Evolutionary conservation across 2,329 filamentous ascomycete species (phyloP).

Genomic region (Zymoseptoria tritici): DNA sequence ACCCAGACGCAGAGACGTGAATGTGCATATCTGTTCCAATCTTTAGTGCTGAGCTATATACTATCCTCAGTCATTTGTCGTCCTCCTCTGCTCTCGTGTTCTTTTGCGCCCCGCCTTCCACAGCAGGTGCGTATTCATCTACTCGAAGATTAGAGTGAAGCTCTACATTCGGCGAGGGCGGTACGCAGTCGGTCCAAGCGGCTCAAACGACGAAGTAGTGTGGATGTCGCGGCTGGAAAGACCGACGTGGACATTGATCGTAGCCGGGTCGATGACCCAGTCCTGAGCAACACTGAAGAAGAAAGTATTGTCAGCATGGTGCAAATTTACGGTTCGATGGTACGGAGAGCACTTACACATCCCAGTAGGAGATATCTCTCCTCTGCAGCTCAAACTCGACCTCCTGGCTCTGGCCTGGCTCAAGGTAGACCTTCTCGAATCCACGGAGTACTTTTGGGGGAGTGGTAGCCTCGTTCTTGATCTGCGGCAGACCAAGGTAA

Average conservation of each 20-base stretch:
- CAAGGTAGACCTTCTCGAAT: conserved; percentile 33
- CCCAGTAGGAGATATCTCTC: conserved; percentile 18
- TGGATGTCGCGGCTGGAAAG: conserved; percentile 23
- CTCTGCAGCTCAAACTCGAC: conserved; percentile 15
- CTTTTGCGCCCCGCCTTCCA: too few relatives aligned
- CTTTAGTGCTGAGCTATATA: too few relatives aligned
- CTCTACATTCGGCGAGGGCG: conserved; percentile 1
- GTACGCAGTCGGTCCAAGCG: conserved; percentile 8
- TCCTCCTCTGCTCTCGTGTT: too few relatives aligned
- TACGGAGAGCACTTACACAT: conserved; percentile 37
- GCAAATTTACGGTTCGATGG: neutral
- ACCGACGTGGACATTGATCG: conserved; percentile 13
- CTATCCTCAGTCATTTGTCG: too few relatives aligned
- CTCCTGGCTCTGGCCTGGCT: conserved; percentile 16
- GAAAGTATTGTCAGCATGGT: conserved; percentile 24
- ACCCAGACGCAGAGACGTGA: too few relatives aligned
- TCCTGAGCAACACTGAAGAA: conserved; percentile 29
- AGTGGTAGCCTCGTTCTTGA: conserved; percentile 30
- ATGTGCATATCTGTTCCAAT: too few relatives aligned
- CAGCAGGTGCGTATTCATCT: too few relatives aligned
- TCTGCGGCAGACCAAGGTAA: conserved; percentile 38
- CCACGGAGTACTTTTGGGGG: conserved; percentile 26
- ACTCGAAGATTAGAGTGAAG: too few relatives aligned
- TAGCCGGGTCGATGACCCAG: conserved; percentile 14
- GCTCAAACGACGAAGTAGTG: conserved; percentile 9